Percentiles rank a stretch among this genome's conserved stretches.
Evolutionary conservation across 176 grass and related monocot species (phyloP).

Genomic region (Pharus latifolius): DNA sequence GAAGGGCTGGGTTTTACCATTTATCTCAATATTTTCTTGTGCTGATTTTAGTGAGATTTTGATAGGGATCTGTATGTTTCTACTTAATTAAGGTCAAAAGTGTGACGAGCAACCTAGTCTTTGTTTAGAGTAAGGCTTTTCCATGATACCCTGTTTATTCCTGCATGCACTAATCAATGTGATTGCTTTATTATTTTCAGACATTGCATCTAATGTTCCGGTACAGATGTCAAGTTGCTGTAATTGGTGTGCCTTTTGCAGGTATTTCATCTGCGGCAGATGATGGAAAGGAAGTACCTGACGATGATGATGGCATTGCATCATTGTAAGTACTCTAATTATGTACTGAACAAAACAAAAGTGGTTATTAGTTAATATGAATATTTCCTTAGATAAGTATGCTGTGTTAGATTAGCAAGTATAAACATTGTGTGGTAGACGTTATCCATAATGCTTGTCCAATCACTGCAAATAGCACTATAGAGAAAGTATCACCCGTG

Average conservation of each 20-base stretch:
- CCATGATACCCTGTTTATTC: neutral
- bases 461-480: neutral
- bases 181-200: neutral
- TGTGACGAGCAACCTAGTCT: neutral
- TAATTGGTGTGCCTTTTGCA: constrained; percentile 5
- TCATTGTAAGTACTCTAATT: constrained; percentile 38
- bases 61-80: neutral
- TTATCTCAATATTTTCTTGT: neutral
- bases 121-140: neutral
- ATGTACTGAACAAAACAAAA: neutral
- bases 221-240: neutral
- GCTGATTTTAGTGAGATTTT: neutral
- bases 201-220: neutral
- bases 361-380: neutral
- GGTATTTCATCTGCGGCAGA: constrained; percentile 27
- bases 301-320: constrained; percentile 21
- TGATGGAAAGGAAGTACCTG: constrained; percentile 18
- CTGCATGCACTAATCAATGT: neutral
- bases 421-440: neutral
- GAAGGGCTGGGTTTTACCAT: neutral
- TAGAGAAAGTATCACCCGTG: too few species aligned
- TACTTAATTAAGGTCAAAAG: neutral
- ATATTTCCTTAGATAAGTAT: neutral
- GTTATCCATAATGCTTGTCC: neutral
- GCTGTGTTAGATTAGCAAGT: neutral